Conservation (phyloP, 164 flowering plant genomes). For the Tetrastigma voinierianum region DNA sequence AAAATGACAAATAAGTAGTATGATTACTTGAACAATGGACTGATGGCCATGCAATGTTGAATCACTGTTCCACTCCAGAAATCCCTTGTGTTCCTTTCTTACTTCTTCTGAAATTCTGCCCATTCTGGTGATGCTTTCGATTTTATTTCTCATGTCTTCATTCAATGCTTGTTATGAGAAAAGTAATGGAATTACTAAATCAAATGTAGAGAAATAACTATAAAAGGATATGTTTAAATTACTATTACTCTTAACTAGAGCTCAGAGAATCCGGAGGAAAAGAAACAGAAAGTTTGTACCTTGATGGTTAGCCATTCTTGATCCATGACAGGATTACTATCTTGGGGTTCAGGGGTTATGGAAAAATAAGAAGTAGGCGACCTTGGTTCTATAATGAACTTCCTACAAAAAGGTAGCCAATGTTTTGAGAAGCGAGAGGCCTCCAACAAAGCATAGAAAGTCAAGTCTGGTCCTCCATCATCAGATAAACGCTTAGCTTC, state of each 20-base stretch:
- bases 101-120: conserved; percentile 27
- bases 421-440: conserved; percentile 37
- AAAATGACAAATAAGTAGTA: no score
- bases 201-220: no score
- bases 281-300: conserved; percentile 1
- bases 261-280: no score
- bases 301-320: conserved; percentile 11
- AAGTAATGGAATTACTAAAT: no score
- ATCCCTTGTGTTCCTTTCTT: conserved; percentile 29
- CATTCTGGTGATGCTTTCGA: conserved; percentile 16
- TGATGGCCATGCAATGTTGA: conserved; percentile 22
- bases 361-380: conserved; percentile 41
- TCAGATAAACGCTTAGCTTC: conserved; percentile 44
- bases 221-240: no score
- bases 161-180: conserved; percentile 20
- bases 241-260: no score
- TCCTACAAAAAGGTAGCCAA: conserved; percentile 56
- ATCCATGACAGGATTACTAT: neutral
- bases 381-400: conserved; percentile 31
- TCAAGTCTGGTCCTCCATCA: conserved; percentile 42
- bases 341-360: neutral
- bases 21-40: conserved; percentile 33
- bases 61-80: conserved; percentile 25
- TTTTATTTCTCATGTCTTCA: conserved; percentile 30
- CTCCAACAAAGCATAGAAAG: conserved; percentile 44